Base-by-base conservation (phyloP, 2,329 filamentous ascomycete species). In the Arthrobotrys sphaeroides region DNA sequence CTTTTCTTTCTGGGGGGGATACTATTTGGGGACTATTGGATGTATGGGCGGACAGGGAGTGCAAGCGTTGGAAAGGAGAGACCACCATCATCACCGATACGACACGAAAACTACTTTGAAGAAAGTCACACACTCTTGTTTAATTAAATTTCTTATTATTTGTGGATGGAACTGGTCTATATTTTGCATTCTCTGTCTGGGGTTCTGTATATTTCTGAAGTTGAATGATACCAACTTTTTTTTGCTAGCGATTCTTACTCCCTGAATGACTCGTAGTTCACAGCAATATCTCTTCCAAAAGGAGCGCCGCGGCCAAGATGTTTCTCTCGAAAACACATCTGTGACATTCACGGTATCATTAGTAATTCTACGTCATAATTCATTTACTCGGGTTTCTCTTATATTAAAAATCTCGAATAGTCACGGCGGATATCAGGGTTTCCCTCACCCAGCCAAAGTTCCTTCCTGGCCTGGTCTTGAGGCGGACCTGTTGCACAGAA, bases 201-300 rank as follows among this genome's bases (percentile, higher is more conserved):
- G 5, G 36, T 61, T 31, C 55, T 70, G 66, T 70, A 70, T 36
- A 70, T 61, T 51, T 60, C 42, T 33, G 20, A 69, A 61, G 51
- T 31, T 24, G 66, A 61, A 70, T 62, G 66, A 70, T 62, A 62
- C 55, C 66, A 60, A 57, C 40, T 31, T 68, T 68, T 59, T 43
- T 57, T 42, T 67, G 28, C 28, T 38, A n/a, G n/a, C 16, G 5
- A 55, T 4, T 36, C 24, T 38, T 38, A 2, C 31, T 10, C 16
- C 20, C n/a, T n/a, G n/a, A n/a, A n/a, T n/a, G n/a, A n/a, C n/a
- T n/a, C n/a, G n/a, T n/a, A n/a, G n/a, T n/a, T n/a, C n/a, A n/a
- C n/a, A n/a, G n/a, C n/a, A n/a, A n/a, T n/a, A n/a, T n/a, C n/a
- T n/a, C n/a, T n/a, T n/a, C n/a, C n/a, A n/a, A n/a, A n/a, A n/a